Evolutionary conservation across 2,329 filamentous ascomycete species (phyloP), one percentile per base, ranked within the genome.

Genomic region (Paradendryphiella salina): DNA sequence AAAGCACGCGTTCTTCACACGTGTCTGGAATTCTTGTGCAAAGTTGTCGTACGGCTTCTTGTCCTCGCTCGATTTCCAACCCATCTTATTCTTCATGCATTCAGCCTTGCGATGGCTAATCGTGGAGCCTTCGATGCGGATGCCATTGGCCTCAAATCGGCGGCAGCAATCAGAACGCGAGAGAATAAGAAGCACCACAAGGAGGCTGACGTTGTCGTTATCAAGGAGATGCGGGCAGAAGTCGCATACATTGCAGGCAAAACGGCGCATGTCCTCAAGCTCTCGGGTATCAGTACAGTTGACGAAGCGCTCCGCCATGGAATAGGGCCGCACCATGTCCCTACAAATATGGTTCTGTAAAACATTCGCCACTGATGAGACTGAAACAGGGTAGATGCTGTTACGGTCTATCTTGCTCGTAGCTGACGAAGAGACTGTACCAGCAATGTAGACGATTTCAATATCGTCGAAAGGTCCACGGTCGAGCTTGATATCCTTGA

Each of bases 151-250:
- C 17, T 69, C 63, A 49, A 72, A 73, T 8, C 69, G 69, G 14
- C 57, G 58, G 39, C 68, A 71, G 46, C 70, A 66, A 44, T 73
- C 70, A 2, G 69, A 70, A 4, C 70, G 64, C 1, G 67, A 65
- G 6, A 73, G 52, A 15, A 73, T 72, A 11, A 73, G 64, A 0
- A 73, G 57, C 1, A 73, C 66, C 7, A 72, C 63, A 7, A 73
- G 64, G 3, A 73, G 59, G 42, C 66, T 71, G 34, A 70, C 62
- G 37, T 73, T 73, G 46, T 73, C 70, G 40, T 73, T 73, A 47
- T 73, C 70, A 7, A 73, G 65, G 14, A 73, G 64, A 38, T 73
- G 70, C 13, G 70, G 70, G n/a, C 67, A 68, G 35, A 66, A 73
- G 45, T 73, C 69, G 47, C 66, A 69, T 17, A 72, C 63, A 35